Percentiles rank a stretch among this genome's conserved stretches.
Conservation (phyloP, 176 grass and related monocot species). For the Lolium rigidum region DNA sequence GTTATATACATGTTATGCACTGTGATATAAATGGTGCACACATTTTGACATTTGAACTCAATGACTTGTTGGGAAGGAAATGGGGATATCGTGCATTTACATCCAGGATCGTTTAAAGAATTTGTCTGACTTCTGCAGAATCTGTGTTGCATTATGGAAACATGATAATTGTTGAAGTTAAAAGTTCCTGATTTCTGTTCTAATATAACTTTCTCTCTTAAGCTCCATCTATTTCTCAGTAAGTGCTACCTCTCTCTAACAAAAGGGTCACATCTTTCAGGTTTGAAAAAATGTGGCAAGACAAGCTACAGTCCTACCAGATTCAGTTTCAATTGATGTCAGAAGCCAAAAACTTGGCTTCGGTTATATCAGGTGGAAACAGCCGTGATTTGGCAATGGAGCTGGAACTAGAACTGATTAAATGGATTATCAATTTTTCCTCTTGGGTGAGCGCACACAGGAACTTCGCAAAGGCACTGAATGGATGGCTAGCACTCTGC, state of each 20-base stretch:
- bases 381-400: slow-evolving; percentile 48
- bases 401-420: slow-evolving; percentile 88
- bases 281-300: slow-evolving; percentile 83
- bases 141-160: neutral
- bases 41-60: neutral
- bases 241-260: neutral
- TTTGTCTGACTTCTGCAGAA: neutral
- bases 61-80: neutral
- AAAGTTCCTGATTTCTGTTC: neutral
- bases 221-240: neutral
- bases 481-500: slow-evolving; percentile 85
- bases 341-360: slow-evolving; percentile 62
- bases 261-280: slow-evolving; percentile 47
- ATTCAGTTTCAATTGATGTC: slow-evolving; percentile 66
- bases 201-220: neutral
- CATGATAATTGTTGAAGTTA: neutral
- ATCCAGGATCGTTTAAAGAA: neutral
- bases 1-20: neutral
- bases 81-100: neutral
- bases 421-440: slow-evolving; percentile 82
- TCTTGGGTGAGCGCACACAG: slow-evolving; percentile 80
- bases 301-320: slow-evolving; percentile 73
- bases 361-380: slow-evolving; percentile 46
- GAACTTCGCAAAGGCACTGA: slow-evolving; percentile 76
- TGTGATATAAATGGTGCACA: neutral